Conservation (phyloP, 1,284 basidiomycete species). For the Polyporus tsugae region DNA sequence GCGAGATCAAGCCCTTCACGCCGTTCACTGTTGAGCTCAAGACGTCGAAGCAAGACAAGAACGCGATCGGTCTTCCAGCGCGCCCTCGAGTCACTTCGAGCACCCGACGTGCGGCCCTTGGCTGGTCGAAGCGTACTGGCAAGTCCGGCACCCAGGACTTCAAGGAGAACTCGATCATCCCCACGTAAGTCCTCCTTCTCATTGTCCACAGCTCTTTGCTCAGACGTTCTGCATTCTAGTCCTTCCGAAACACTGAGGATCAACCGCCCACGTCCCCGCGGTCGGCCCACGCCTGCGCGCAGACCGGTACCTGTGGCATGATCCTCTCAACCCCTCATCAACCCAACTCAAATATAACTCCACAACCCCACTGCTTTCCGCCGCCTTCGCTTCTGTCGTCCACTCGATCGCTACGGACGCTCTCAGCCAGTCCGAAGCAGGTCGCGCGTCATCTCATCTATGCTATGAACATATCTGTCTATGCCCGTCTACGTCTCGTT, state of each 20-base stretch:
- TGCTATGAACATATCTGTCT: constrained; percentile 39
- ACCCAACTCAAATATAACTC: constrained; percentile 5
- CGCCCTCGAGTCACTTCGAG: constrained; percentile 64
- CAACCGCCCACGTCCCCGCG: constrained; percentile 70
- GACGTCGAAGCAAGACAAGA: constrained; percentile 37
- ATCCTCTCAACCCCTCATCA: constrained; percentile 16
- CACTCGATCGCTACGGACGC: constrained; percentile 21
- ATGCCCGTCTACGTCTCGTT: constrained; percentile 36
- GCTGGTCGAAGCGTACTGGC: constrained; percentile 66
- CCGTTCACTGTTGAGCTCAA: constrained; percentile 45
- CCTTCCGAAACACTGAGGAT: constrained; percentile 68
- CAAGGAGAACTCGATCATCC: constrained; percentile 62
- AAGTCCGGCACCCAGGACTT: constrained; percentile 37
- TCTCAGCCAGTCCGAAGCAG: constrained; percentile 7
- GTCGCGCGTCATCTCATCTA: constrained; percentile 27
- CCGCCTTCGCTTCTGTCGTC: constrained; percentile 19
- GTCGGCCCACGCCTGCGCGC: constrained; percentile 58
- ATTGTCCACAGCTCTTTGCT: constrained; percentile 2
- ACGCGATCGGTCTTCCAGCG: constrained; percentile 44
- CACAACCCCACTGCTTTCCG: constrained; percentile 8
- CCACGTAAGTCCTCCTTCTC: constrained; percentile 55
- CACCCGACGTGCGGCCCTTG: constrained; percentile 62
- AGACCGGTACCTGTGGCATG: constrained; percentile 34
- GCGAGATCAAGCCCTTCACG: constrained; percentile 52
- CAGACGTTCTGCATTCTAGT: constrained; percentile 43